Base-by-base conservation (phyloP, 2,329 filamentous ascomycete genomes). In the Exophiala mesophila region DNA sequence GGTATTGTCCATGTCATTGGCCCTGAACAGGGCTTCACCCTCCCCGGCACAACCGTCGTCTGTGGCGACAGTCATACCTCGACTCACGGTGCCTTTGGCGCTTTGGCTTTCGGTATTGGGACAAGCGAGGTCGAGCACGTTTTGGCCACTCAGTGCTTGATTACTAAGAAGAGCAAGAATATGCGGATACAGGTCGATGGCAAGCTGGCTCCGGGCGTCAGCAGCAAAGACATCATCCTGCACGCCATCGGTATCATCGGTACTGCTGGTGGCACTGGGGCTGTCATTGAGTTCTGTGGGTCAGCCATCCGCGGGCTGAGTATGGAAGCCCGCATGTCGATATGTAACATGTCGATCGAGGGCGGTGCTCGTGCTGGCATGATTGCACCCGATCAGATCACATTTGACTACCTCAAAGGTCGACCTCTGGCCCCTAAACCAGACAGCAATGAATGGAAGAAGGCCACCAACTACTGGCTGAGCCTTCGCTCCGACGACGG, bases 311-410 rank as follows among this genome's bases (percentile, higher is more conserved):
- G 88, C 56, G 71, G 69, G 49, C 74, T 97, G 57, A 94, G 87
- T 67, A 95, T 98, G 79, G 92, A 97, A 68, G 92, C 90, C 31
- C 82, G 92, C 55, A 97, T 98, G 92, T 96, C 89, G 51, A 94
- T 98, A 64, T 97, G 92, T 74, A 98, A 98, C 73, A 97, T 97
- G 92, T 88, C 89, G 10, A 96, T 97, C 56, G 92, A 98, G 73
- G 92, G 77, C 55, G 92, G 92, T 67, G 92, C 92, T 35, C 79
- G 92, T 69, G 90, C 90, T 47, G 92, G 92, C 55, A 94, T 98
- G 88, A 83, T 98, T 46, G 92, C 92, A 7, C 92, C 92, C 4
- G 92, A 98, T 60, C 83, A 96, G 61, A 85, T 74, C 45, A 97
- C 92, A 19, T 95, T 95, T 57, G 87, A 94, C 55, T 98, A 97